Percentiles rank a stretch among this genome's conserved stretches.
phyloP scores from a whole-genome alignment of 202 grass and related monocot species.

The Saccharum hybrid region DNA sequence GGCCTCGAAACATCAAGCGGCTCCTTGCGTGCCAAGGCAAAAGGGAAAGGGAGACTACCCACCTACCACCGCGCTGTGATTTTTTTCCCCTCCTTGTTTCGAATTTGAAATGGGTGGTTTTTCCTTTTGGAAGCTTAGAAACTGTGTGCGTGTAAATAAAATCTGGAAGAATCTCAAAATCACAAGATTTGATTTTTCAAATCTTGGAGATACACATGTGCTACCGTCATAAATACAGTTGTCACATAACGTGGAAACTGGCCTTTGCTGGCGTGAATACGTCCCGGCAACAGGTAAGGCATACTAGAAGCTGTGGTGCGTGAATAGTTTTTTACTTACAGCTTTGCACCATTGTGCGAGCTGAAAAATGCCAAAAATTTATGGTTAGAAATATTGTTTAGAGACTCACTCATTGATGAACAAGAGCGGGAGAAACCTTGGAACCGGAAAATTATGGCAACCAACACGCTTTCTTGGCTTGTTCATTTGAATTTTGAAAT shows the following conservation, averaged over 20 bases:
- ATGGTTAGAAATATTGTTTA: too few species aligned
- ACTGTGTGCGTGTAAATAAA: background rate
- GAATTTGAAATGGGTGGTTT: background rate
- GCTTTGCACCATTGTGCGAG: too few species aligned
- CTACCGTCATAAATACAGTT: too few species aligned
- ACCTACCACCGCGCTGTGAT: too few species aligned
- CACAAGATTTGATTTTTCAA: too few species aligned
- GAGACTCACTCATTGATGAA: background rate
- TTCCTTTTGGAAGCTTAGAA: background rate
- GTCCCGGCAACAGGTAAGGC: background rate
- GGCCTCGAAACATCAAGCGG: background rate
- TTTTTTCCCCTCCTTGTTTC: background rate
- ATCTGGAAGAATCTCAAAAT: background rate
- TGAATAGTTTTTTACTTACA: background rate
- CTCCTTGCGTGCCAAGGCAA: slow-evolving; percentile 31
- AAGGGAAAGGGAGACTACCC: too few species aligned
- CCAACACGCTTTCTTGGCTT: too few species aligned
- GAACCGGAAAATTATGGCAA: background rate
- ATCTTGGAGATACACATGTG: too few species aligned
- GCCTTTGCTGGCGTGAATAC: too few species aligned
- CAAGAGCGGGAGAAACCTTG: background rate
- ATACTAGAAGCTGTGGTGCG: rapidly evolving
- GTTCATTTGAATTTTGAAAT: background rate
- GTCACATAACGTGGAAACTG: too few species aligned
- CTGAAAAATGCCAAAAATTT: background rate